phyloP scores from a whole-genome alignment of 495 filamentous ascomycete species.

The Cudoniella acicularis region DNA sequence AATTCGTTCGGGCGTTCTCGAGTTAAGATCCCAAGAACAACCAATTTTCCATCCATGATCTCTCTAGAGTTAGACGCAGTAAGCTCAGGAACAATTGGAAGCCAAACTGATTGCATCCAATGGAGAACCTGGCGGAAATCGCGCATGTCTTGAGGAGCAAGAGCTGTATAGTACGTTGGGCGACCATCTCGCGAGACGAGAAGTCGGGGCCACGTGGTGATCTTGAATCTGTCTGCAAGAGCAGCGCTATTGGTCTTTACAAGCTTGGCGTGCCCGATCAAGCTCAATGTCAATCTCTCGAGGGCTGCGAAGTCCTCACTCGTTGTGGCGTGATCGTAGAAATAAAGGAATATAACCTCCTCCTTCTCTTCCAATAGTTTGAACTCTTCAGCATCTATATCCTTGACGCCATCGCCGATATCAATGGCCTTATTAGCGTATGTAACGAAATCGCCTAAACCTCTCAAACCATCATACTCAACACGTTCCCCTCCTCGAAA shows the following conservation, averaged over 20 bases:
- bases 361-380: constrained; percentile 86
- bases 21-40: constrained; percentile 86
- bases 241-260: constrained; percentile 78
- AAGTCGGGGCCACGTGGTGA: constrained; percentile 90
- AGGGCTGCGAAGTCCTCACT: constrained; percentile 86
- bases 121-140: constrained; percentile 73
- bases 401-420: constrained; percentile 67
- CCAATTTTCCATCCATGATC: constrained; percentile 89
- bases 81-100: constrained; percentile 95
- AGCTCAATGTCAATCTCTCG: constrained; percentile 76
- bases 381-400: constrained; percentile 73
- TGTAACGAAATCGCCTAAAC: constrained; percentile 81
- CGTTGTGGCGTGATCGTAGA: constrained; percentile 93
- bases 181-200: constrained; percentile 85
- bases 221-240: constrained; percentile 79
- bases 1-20: constrained; percentile 79
- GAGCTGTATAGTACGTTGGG: constrained; percentile 79
- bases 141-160: constrained; percentile 85
- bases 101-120: constrained; percentile 96
- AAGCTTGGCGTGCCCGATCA: constrained; percentile 87
- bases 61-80: constrained; percentile 86
- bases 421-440: constrained; percentile 86
- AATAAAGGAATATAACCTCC: constrained; percentile 94
- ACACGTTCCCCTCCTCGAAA: constrained; percentile 89
- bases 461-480: constrained; percentile 90